These are phyloP conservation scores for Fagopyrum tataricum DNA, from an alignment of 148 eudicot genomes.

Conservation along the genomic window DNA sequence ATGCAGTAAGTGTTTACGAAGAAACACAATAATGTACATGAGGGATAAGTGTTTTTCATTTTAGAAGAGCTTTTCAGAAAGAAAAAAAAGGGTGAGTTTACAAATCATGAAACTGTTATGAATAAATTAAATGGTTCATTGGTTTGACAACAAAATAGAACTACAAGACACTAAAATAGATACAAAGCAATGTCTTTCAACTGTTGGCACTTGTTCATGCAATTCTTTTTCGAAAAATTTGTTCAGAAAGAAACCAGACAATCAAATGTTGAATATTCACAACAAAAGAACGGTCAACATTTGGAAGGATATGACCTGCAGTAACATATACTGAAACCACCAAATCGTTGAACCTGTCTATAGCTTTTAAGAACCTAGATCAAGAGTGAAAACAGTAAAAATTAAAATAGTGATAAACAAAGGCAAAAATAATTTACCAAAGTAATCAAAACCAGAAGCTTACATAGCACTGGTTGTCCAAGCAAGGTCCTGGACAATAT, in stretches of 20 bases:
- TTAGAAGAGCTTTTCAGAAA: not conserved
- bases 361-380: conserved; percentile 89
- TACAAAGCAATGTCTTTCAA: not conserved
- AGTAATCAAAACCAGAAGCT: conserved; percentile 19
- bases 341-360: conserved; percentile 92
- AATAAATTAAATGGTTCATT: not conserved
- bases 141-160: not conserved
- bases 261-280: not conserved
- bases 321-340: conserved; percentile 97
- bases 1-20: not conserved
- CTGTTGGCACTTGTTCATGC: not conserved
- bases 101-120: not conserved
- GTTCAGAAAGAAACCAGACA: not conserved
- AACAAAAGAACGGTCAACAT: not conserved
- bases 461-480: conserved; percentile 99
- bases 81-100: not conserved
- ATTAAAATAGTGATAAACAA: not conserved
- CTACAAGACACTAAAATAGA: not conserved
- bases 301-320: conserved; percentile 95
- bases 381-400: not conserved
- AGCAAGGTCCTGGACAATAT: conserved; percentile 93
- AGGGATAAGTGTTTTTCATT: not conserved
- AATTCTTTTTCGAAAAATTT: not conserved
- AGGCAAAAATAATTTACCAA: not conserved
- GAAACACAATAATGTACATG: not conserved